Evolutionary conservation across 1,139 yeast species (phyloP).

Genomic region (Yamadazyma jaroonii): DNA sequence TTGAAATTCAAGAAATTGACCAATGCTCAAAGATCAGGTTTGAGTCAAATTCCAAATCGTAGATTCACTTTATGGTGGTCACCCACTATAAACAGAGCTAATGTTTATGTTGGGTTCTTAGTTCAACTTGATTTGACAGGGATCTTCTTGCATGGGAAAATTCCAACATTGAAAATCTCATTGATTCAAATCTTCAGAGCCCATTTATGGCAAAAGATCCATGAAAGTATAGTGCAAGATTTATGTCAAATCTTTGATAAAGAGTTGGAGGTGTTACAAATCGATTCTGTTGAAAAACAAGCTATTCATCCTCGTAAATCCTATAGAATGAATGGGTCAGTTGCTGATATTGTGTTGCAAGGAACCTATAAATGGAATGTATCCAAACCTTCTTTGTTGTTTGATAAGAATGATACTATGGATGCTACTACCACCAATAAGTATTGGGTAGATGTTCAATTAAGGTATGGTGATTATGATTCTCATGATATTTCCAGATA

Average conservation of each 20-base stretch:
- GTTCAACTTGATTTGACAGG: slow-evolving; percentile 97
- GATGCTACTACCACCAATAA: slow-evolving; percentile 60
- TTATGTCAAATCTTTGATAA: slow-evolving; percentile 88
- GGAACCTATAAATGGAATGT: slow-evolving; percentile 84
- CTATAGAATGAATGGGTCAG: slow-evolving; percentile 93
- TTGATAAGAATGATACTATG: slow-evolving; percentile 55
- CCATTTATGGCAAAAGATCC: slow-evolving; percentile 98
- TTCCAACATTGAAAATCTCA: slow-evolving; percentile 94
- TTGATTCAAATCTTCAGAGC: slow-evolving; percentile 95
- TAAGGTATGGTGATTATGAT: slow-evolving; percentile 95
- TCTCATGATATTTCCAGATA: slow-evolving; percentile 95
- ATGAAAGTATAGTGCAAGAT: slow-evolving; percentile 92
- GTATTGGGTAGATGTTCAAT: slow-evolving; percentile 94
- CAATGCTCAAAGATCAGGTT: slow-evolving; percentile 95
- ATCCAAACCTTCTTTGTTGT: slow-evolving; percentile 75
- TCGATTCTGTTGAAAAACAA: slow-evolving; percentile 85
- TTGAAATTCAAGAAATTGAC: slow-evolving; percentile 92
- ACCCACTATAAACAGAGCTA: slow-evolving; percentile 96
- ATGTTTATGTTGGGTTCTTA: slow-evolving; percentile 95
- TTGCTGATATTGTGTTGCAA: slow-evolving; percentile 83
- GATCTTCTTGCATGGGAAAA: slow-evolving; percentile 94
- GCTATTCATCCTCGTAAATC: slow-evolving; percentile 97
- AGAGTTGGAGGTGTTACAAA: slow-evolving; percentile 78
- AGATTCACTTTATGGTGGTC: slow-evolving; percentile 99
- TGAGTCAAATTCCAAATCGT: slow-evolving; percentile 96